Base-by-base conservation (phyloP, 2,329 filamentous ascomycete genomes). In the Beauveria sp. region DNA sequence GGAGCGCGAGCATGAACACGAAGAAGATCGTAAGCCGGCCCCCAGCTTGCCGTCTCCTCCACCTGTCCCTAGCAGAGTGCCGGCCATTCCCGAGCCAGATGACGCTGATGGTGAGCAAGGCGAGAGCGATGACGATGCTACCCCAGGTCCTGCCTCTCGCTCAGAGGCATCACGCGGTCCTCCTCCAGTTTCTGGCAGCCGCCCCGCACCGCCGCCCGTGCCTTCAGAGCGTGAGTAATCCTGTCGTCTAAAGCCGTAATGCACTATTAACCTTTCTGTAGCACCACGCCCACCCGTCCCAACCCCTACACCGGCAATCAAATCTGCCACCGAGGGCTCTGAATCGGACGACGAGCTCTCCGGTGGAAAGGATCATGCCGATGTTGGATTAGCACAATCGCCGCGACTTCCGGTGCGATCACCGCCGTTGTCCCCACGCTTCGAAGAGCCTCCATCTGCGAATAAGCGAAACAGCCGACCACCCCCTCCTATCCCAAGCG, bases 291-390 rank as follows among this genome's bases (percentile, higher is more conserved):
- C 88, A 51, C 78, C 80, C 1, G 84, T 83, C 54, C 78, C 79
- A 40, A 78, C 78, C 46, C 79, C 83, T 56, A 76, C 83, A 45
- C 76, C 81, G 42, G 77, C 79, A 49, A 71, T 83, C 18, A 79
- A 82, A 53, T 90, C 90, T 46, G 87, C 86, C 51, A 91, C 87
- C 62, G 83, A 88, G 64, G 92, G 91, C 34, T 96, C 91, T 1
- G 90, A 89, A 71, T 95, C 93, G 49, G 93, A 96, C 68, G 93
- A 97, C 72, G 93, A 97, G 73, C 77, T 92, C 68, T 91, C 89
- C 10, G 78, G 79, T 59, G 74, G 75, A 68, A 72, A 75, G 66
- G 74, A 78, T 56, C 73, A 80, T 66, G 10, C 45, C 28, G 67
- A 75, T 69, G 59, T 80, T 22, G 75, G 78, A 42, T 76, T 76